Percentiles rank a stretch among this genome's conserved stretches.
Evolutionary conservation across 1,139 yeast genomes (phyloP).

Genomic region (Martiniozyma asiatica): DNA sequence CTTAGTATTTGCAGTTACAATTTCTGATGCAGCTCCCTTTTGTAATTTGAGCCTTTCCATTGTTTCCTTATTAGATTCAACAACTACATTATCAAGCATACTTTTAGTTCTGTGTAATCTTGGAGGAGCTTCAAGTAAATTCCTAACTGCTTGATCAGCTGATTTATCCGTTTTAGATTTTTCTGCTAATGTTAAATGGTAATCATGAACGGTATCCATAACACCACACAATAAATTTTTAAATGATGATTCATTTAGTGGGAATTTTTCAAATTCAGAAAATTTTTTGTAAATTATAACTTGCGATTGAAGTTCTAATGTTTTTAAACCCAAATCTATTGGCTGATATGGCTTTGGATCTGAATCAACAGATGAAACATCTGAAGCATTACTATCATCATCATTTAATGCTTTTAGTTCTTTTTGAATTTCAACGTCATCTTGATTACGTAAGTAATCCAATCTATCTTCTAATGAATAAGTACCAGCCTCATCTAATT

Average conservation of each 20-base stretch:
- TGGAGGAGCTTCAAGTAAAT: constrained; percentile 24
- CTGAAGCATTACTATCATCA: constrained; percentile 6
- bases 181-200: constrained; percentile 23
- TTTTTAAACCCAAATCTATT: constrained; percentile 8
- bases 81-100: too few relatives aligned
- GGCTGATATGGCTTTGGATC: constrained; percentile 11
- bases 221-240: constrained; percentile 19
- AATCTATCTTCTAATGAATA: constrained; percentile 17
- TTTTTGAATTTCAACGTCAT: constrained; percentile 9
- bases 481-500: constrained; percentile 17
- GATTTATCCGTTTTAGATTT: constrained; percentile 21
- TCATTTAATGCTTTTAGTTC: constrained; percentile 5
- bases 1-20: too few relatives aligned
- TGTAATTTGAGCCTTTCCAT: too few relatives aligned
- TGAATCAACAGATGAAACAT: constrained; percentile 11
- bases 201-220: constrained; percentile 21
- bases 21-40: too few relatives aligned
- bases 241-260: constrained; percentile 18
- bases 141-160: constrained; percentile 22
- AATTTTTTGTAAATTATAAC: constrained; percentile 16
- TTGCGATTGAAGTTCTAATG: constrained; percentile 16
- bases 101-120: constrained; percentile 9
- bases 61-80: too few relatives aligned
- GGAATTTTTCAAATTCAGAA: constrained; percentile 12
- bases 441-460: constrained; percentile 10